Base-by-base conservation (phyloP, 2,329 filamentous ascomycete species). In the Meredithiella fracta region DNA sequence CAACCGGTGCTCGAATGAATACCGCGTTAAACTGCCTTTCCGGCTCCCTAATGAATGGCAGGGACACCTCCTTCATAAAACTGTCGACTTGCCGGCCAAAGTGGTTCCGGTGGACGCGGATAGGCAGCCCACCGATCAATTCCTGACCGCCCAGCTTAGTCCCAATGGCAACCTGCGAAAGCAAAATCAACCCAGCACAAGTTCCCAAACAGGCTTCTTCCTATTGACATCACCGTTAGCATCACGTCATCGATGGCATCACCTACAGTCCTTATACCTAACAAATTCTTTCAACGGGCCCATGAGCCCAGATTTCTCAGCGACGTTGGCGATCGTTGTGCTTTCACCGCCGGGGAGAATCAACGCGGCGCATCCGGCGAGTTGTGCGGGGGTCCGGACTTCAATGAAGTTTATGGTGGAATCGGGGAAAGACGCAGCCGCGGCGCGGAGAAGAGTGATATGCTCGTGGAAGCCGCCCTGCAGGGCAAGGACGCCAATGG, bases 391-490 rank as follows among this genome's bases (percentile, higher is more conserved):
- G 5, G 83, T 96, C 58, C 91, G 83, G 50, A 97, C 87, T 68
- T 95, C 83, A 60, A 84, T 74, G 65, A 92, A 86, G 25, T 68
- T 65, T 70, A 86, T 17, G 60, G 62, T 54, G 52, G 14, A n/a
- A n/a, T 22, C 15, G 4, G 52, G 52, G 37, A 54, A 44, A 14
- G 38, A 29, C 20, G 60, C 60, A 58, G 56, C 62, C 4, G 90
- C 89, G 60, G 78, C 75, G 61, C 77, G 77, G 38, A 97, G 75
- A 38, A 94, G 78, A 61, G 80, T 75, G 57, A 95, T 67, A 71
- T 98, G 91, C 68, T 98, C 91, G 64, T 81, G 77, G 68, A 97
- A 96, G 58, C 90, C 91, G 63, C 92, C 92, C 70, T 98, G 92
- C 17, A 98, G 78, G 62, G 92, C 79, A 54, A 84, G 70, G 23